These are phyloP conservation scores for Gymnopus androsaceus DNA, from an alignment of 1,284 basidiomycete genomes.

Conservation along the genomic window DNA sequence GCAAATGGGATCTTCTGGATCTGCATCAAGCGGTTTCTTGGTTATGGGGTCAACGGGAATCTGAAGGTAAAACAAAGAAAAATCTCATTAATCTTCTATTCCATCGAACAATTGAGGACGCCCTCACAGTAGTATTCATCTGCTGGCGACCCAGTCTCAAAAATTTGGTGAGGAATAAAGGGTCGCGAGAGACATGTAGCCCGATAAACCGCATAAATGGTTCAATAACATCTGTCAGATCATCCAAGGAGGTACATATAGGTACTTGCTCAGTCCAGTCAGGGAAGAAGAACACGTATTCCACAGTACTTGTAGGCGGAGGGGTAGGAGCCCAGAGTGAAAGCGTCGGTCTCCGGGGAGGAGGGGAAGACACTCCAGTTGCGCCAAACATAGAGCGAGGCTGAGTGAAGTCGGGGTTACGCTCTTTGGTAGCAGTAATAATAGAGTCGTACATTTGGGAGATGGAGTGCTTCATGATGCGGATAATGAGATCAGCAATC, in stretches of 20 bases:
- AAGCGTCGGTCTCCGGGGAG: slow-evolving; percentile 58
- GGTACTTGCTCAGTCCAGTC: slow-evolving; percentile 78
- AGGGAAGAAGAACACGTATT: slow-evolving; percentile 90
- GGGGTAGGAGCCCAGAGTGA: slow-evolving; percentile 77
- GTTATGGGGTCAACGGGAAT: slow-evolving; percentile 53
- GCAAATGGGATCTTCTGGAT: slow-evolving; percentile 57
- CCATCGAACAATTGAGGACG: slow-evolving; percentile 33
- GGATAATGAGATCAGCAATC: slow-evolving; percentile 83
- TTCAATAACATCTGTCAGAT: slow-evolving; percentile 73
- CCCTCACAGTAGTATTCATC: slow-evolving; percentile 42
- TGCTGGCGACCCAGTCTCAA: slow-evolving; percentile 59
- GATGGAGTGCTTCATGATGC: slow-evolving; percentile 70
- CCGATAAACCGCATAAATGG: slow-evolving; percentile 78
- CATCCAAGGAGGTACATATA: slow-evolving; percentile 61
- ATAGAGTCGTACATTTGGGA: slow-evolving; percentile 65
- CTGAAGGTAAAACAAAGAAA: slow-evolving; percentile 31
- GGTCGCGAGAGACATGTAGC: slow-evolving; percentile 74
- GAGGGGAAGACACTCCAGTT: slow-evolving; percentile 51
- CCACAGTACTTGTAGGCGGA: slow-evolving; percentile 65
- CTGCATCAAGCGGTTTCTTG: slow-evolving; percentile 54
- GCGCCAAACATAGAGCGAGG: slow-evolving; percentile 64
- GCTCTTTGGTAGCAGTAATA: slow-evolving; percentile 53
- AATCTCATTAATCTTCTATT: background rate
- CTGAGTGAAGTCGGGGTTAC: slow-evolving; percentile 59
- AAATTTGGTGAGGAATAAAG: slow-evolving; percentile 63